Percentiles rank a stretch among this genome's conserved stretches.
These are phyloP conservation scores for Oxyria digyna DNA, from an alignment of 148 eudicot genomes.

Conservation along the genomic window DNA sequence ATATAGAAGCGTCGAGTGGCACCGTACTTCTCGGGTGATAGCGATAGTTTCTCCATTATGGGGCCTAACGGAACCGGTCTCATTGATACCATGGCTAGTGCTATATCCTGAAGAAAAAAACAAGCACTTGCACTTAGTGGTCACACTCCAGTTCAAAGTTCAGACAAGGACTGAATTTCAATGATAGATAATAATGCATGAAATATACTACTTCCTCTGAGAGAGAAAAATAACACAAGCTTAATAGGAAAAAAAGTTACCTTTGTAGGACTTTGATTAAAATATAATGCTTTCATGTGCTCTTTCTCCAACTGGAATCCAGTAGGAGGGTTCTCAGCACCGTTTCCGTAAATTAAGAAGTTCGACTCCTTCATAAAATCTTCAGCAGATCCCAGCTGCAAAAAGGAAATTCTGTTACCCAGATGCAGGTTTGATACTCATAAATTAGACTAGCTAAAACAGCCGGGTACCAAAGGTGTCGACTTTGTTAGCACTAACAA, in stretches of 20 bases:
- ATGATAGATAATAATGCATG: too few species aligned
- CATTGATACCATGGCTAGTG: conserved; percentile 92
- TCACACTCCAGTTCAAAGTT: too few species aligned
- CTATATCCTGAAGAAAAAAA: conserved; percentile 59
- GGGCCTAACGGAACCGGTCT: conserved; percentile 86
- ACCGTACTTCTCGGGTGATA: conserved; percentile 66
- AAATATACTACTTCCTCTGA: too few species aligned
- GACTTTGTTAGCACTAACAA: neutral
- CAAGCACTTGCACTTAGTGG: too few species aligned
- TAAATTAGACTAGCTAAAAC: too few species aligned
- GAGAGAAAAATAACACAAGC: too few species aligned
- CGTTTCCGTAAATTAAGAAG: conserved; percentile 72
- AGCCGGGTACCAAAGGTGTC: too few species aligned
- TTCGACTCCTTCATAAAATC: conserved; percentile 75
- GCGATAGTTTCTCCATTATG: conserved; percentile 64
- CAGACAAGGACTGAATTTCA: too few species aligned
- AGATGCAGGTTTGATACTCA: neutral
- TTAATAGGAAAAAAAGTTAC: conserved; percentile 18
- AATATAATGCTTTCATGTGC: conserved; percentile 72
- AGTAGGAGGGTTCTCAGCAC: conserved; percentile 75
- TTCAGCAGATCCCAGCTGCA: conserved; percentile 92
- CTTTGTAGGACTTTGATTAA: conserved; percentile 88
- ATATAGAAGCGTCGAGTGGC: conserved; percentile 52
- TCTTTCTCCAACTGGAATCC: conserved; percentile 91
- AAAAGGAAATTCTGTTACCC: neutral